phyloP scores from a whole-genome alignment of 2,329 filamentous ascomycete genomes.

The Orbilia oligospora region DNA sequence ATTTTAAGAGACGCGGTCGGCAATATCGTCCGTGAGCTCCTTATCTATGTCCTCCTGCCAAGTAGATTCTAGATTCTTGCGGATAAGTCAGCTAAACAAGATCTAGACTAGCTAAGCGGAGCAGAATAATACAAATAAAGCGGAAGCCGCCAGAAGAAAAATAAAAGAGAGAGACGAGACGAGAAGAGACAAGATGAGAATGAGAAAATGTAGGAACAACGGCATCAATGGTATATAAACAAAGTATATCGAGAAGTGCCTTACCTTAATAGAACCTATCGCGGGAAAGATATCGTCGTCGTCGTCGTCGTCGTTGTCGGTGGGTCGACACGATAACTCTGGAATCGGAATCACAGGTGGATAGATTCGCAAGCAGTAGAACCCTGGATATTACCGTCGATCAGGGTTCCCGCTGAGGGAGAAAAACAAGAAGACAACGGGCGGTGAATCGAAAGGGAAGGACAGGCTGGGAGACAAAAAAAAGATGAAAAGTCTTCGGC shows the following conservation, averaged over 20 bases:
- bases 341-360: slow-evolving; percentile 50
- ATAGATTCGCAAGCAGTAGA: slow-evolving; percentile 31
- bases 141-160: slow-evolving; percentile 21
- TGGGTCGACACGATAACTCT: slow-evolving; percentile 48
- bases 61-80: slow-evolving; percentile 34
- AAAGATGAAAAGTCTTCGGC: slow-evolving; percentile 48
- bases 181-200: too few species aligned
- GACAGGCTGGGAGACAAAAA: not conserved
- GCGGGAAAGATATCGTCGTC: slow-evolving; percentile 33
- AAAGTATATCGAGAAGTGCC: not conserved
- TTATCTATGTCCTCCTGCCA: slow-evolving; percentile 38
- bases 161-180: too few species aligned
- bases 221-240: slow-evolving; percentile 26
- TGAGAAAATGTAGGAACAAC: slow-evolving; percentile 32
- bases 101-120: slow-evolving; percentile 25
- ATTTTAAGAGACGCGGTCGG: slow-evolving; percentile 30
- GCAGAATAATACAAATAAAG: slow-evolving; percentile 14
- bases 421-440: not conserved
- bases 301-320: slow-evolving; percentile 8
- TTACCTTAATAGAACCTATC: slow-evolving; percentile 50
- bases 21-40: slow-evolving; percentile 36
- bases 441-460: slow-evolving; percentile 21
- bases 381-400: slow-evolving; percentile 53
- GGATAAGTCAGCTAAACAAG: slow-evolving; percentile 53
- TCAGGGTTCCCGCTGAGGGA: slow-evolving; percentile 43